Evolutionary conservation across 2,329 filamentous ascomycete species (phyloP).

Genomic region (Stachybotrys elegans): DNA sequence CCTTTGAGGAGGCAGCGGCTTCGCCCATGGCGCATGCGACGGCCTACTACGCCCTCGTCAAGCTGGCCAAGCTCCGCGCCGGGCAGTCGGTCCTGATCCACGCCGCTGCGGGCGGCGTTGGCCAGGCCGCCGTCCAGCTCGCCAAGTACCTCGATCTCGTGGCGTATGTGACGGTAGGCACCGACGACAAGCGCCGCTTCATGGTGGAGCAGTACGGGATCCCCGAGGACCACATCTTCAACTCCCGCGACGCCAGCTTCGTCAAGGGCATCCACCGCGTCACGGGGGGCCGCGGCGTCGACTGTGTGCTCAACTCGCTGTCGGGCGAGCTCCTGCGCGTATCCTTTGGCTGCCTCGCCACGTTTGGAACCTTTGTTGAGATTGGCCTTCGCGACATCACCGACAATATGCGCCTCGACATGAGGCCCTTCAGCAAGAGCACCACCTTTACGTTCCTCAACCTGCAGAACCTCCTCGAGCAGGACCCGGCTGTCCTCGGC

Average conservation of each 20-base stretch:
- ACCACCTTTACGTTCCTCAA: conserved; percentile 11
- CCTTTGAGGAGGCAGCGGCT: conserved; percentile 17
- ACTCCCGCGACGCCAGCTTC: conserved; percentile 23
- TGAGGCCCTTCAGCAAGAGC: conserved; percentile 27
- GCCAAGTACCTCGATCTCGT: conserved; percentile 25
- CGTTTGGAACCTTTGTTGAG: conserved; percentile 27
- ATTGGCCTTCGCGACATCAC: conserved; percentile 27
- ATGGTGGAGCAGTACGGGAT: conserved; percentile 21
- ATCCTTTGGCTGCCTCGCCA: conserved; percentile 25
- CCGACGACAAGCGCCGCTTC: conserved; percentile 19
- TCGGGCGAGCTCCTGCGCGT: conserved; percentile 21
- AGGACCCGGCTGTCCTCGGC: conserved; percentile 10
- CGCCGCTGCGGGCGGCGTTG: conserved; percentile 28
- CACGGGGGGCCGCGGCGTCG: conserved; percentile 23
- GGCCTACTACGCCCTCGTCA: conserved; percentile 18
- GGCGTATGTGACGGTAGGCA: conserved; percentile 31
- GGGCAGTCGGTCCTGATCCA: conserved; percentile 30
- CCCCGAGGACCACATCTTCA: conserved; percentile 27
- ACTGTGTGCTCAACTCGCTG: conserved; percentile 25
- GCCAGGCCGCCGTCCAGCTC: conserved; percentile 32
- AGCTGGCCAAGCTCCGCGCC: conserved; percentile 15
- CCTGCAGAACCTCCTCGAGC: neutral
- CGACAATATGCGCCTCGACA: conserved; percentile 26
- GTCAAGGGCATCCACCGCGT: conserved; percentile 15
- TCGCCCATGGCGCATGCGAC: conserved; percentile 21